Evolutionary conservation across 2,329 filamentous ascomycete genomes (phyloP).

Genomic region (Colletotrichum sp.): DNA sequence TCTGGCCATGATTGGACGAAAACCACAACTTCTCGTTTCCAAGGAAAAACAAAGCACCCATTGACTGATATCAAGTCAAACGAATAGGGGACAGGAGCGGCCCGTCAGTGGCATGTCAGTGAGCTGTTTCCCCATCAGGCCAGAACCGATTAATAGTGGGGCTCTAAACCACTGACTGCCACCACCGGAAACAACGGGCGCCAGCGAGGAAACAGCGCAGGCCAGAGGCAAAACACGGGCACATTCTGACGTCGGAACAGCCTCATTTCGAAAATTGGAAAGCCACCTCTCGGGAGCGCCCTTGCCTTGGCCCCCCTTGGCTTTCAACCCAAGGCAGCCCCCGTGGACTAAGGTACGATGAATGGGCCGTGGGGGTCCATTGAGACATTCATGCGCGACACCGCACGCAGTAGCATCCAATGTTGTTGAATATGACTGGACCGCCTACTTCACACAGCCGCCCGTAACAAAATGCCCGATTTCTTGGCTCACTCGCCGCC

Average conservation of each 20-base stretch:
- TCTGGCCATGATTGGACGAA: not conserved
- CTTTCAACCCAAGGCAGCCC: not conserved
- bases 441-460: not conserved
- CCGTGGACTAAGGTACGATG: not conserved
- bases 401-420: not conserved
- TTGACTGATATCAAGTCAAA: not conserved
- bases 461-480: not conserved
- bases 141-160: not conserved
- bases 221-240: not conserved
- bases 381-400: not conserved
- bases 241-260: slow-evolving; percentile 12
- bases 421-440: not conserved
- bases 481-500: not conserved
- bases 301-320: not conserved
- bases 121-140: slow-evolving; percentile 13
- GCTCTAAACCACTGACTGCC: not conserved
- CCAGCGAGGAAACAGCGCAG: not conserved
- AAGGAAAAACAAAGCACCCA: not conserved
- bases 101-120: slow-evolving; percentile 2
- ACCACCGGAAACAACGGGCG: not conserved
- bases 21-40: not conserved
- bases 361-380: not conserved
- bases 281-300: not conserved
- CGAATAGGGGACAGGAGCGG: not conserved
- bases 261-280: not conserved